Evolutionary conservation across 495 filamentous ascomycete genomes (phyloP), one percentile per base, ranked within the genome.

Genomic region (Neurospora discreta): DNA sequence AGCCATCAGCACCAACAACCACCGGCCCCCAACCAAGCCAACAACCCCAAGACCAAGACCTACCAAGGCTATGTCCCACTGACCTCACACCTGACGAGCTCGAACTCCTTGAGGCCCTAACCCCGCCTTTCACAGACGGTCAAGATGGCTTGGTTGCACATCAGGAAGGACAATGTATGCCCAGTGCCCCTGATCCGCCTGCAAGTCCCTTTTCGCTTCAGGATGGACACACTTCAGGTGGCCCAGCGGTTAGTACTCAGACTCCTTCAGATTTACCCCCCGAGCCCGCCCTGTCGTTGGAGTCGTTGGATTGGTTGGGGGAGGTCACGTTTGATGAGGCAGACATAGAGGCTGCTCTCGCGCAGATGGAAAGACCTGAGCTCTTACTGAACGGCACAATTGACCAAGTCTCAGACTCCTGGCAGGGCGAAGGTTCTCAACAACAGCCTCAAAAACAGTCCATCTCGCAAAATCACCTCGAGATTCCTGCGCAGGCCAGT

Each of bases 201-300:
- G 72, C 13, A 70, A 72, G 71, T 72, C 38, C 41, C 73, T 78
- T 74, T 75, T 74, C 69, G 71, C 72, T 33, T 69, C 74, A 68
- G 39, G 73, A 69, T 69, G 77, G 77, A 75, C 77, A 75, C 75
- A 78, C 75, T 78, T 77, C 77, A 76, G 77, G 72, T 44, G 74
- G 71, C 71, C 68, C 52, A 42, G 75, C 74, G 75, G 77, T 78
- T 76, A 78, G 77, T 78, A 74, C 75, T 71, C 74, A 77, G 69
- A 23, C 68, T 69, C 72, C 68, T 70, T 26, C 68, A 69, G 20
- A 71, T 68, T 38, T 20, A 46, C 36, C 70, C 70, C 69, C 58
- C 33, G 38, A 52, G 41, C 20, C 46, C 42, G 70, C 41, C 23
- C 23, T 39, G 3, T 72, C 44, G 18, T 18, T 67, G 39, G 70